These are phyloP conservation scores for Perkinsela sp. DNA, from an alignment of 208 protist species.

Conservation along the genomic window DNA sequence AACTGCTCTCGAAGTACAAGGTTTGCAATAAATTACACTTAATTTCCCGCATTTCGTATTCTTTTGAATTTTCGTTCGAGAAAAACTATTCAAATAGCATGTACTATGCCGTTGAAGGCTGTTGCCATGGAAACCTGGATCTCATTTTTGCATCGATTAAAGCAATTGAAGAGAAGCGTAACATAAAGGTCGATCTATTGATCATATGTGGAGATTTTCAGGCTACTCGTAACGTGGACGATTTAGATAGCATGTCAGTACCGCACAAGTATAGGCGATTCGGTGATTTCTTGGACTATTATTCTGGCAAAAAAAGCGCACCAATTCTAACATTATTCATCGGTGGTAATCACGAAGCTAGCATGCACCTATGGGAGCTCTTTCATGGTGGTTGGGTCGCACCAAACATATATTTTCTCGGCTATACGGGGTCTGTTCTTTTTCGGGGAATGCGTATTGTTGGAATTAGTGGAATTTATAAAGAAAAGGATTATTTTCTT, in stretches of 20 bases:
- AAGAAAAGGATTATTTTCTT: conserved; percentile 27
- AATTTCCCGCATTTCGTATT: no score
- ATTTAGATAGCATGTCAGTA: conserved; percentile 73
- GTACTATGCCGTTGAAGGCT: conserved; percentile 82
- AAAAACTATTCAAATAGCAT: no score
- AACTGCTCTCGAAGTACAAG: no score
- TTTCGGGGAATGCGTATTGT: conserved; percentile 42
- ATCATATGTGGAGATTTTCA: conserved; percentile 95
- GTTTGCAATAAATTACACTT: no score
- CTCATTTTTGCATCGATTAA: conserved; percentile 69
- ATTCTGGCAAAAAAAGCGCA: conserved; percentile 33
- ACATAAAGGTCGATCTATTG: conserved; percentile 74
- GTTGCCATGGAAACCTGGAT: conserved; percentile 87
- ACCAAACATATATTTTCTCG: conserved; percentile 93
- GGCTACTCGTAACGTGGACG: conserved; percentile 53
- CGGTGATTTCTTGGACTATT: conserved; percentile 84
- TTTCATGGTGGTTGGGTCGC: conserved; percentile 82
- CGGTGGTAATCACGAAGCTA: conserved; percentile 94
- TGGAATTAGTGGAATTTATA: conserved; percentile 62
- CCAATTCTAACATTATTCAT: conserved; percentile 91
- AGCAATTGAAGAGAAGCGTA: conserved; percentile 29
- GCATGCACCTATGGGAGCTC: conserved; percentile 71
- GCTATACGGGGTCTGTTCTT: conserved; percentile 61
- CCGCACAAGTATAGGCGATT: conserved; percentile 75
- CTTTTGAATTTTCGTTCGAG: no score